A percentile compares a stretch with the other conserved stretches of the same genome.
These are phyloP conservation scores for Geotrichum citri-aurantii DNA, from an alignment of 1,139 yeast genomes.

Conservation along the genomic window DNA sequence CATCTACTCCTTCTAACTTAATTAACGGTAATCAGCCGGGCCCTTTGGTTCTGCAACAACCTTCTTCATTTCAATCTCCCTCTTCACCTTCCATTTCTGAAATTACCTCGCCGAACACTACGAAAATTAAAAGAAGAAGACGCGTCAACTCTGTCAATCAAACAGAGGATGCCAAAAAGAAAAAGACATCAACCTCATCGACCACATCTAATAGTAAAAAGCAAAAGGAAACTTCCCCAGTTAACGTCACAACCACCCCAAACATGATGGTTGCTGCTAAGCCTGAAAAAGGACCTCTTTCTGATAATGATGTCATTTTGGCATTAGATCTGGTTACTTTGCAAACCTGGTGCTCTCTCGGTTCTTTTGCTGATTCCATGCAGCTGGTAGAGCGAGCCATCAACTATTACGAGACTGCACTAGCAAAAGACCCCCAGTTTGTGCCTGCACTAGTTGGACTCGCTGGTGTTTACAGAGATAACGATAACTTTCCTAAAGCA, in stretches of 20 bases:
- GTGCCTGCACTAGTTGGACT: constrained; percentile 78
- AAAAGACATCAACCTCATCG: not conserved
- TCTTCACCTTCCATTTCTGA: not conserved
- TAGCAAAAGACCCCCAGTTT: constrained; percentile 79
- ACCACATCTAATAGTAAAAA: not conserved
- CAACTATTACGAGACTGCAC: constrained; percentile 78
- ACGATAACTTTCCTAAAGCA: constrained; percentile 88
- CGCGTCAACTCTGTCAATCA: not conserved
- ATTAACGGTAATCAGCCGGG: constrained; percentile 11
- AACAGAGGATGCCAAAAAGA: not conserved
- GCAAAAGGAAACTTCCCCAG: not conserved
- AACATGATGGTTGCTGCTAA: constrained; percentile 1
- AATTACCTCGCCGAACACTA: not conserved
- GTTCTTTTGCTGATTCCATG: constrained; percentile 80
- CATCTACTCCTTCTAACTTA: constrained; percentile 15
- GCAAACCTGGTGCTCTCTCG: constrained; percentile 86
- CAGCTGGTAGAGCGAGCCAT: constrained; percentile 89
- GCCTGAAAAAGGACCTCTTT: not conserved
- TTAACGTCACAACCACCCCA: not conserved
- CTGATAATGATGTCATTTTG: constrained; percentile 41
- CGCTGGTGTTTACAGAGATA: constrained; percentile 80
- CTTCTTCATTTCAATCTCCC: not conserved
- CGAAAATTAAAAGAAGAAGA: constrained; percentile 1
- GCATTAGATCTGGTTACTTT: constrained; percentile 52
- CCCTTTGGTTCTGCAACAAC: not conserved